A percentile compares a stretch with the other conserved stretches of the same genome.
Evolutionary conservation across 2,329 filamentous ascomycete genomes (phyloP).

Genomic region (Colletotrichum neosansevieriae): DNA sequence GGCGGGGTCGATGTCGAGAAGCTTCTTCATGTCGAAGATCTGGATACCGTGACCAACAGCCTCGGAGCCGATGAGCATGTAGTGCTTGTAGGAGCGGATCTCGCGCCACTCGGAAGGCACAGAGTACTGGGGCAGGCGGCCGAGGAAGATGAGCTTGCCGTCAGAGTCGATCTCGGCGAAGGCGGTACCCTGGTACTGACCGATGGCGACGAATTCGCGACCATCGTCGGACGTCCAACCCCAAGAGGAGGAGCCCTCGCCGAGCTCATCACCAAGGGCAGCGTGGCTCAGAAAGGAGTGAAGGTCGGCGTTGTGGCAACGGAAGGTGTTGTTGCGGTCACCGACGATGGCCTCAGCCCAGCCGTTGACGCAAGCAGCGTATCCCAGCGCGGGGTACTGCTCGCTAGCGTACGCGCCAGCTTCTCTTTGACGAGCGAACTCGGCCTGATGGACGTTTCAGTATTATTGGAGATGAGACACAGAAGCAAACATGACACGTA

Average conservation of each 20-base stretch:
- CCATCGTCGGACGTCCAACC: constrained; percentile 62
- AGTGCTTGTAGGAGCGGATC: constrained; percentile 51
- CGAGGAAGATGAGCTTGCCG: constrained; percentile 58
- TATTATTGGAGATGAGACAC: not conserved
- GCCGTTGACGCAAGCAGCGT: constrained; percentile 56
- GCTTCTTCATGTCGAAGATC: constrained; percentile 71
- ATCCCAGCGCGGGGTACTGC: constrained; percentile 53
- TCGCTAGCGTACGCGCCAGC: constrained; percentile 47
- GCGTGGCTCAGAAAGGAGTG: constrained; percentile 68
- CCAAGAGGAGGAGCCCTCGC: constrained; percentile 55
- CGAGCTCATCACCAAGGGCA: constrained; percentile 59
- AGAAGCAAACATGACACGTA: not conserved
- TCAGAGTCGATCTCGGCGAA: constrained; percentile 57
- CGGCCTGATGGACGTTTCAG: constrained; percentile 9
- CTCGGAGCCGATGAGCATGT: constrained; percentile 54
- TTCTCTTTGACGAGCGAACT: constrained; percentile 37
- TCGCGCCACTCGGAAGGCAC: constrained; percentile 48
- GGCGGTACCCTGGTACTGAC: constrained; percentile 58
- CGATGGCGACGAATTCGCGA: constrained; percentile 59
- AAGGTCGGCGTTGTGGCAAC: constrained; percentile 62
- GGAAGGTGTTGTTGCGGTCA: constrained; percentile 61
- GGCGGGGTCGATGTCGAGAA: constrained; percentile 57
- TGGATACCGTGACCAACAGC: constrained; percentile 66
- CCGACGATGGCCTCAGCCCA: constrained; percentile 58
- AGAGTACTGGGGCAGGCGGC: constrained; percentile 49